Evolutionary conservation across 208 protist genomes (phyloP), one percentile per base, ranked within the genome.

Genomic region (Vickermania spadyakhi): DNA sequence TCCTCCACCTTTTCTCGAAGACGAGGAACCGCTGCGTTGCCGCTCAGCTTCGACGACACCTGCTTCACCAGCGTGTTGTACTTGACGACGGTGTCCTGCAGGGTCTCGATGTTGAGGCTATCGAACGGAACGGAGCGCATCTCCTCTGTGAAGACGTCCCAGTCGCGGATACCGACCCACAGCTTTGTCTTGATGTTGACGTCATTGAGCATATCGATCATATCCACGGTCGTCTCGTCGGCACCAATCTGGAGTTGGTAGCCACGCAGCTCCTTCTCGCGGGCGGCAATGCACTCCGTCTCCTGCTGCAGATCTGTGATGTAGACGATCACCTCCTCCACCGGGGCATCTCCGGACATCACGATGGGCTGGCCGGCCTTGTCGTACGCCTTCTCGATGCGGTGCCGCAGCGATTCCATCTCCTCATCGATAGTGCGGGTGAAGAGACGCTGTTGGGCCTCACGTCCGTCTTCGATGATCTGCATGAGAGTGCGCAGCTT

Each of bases 401-500:
- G 62, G 53, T 70, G 84, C 49, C 86, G 81, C 58, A 98, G 81
- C 58, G 91, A 72, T 28, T 93, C 86, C 78, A 98, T 94, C 62
- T 96, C 80, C 70, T 96, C 85, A 28, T 97, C 93, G 28, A 98
- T 77, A 68, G 91, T 85, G 31, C 86, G 85, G 45, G 83, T 84
- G 72, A 97, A 98, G 64, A 90, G 70, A 41, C 93, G 86, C 66
- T 93, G 78, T 67, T 96, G 86, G 22, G 80, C 58, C 30, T 97
- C 93, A 70, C 84, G 93, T 51, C 77, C 80, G 63, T 97, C 89
- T 49, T 97, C 83, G 29, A 83, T 86, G 25, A 79, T 77, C 59
- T 89, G 79, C 75, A 96, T 85, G 51, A 89, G 70, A n/a, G 80
- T 91, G 18, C 86, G 86, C 64, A 96, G 71, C 73, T 95, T 97